phyloP scores from a whole-genome alignment of 2,329 filamentous ascomycete genomes.

The Aspergillus nomiae region DNA sequence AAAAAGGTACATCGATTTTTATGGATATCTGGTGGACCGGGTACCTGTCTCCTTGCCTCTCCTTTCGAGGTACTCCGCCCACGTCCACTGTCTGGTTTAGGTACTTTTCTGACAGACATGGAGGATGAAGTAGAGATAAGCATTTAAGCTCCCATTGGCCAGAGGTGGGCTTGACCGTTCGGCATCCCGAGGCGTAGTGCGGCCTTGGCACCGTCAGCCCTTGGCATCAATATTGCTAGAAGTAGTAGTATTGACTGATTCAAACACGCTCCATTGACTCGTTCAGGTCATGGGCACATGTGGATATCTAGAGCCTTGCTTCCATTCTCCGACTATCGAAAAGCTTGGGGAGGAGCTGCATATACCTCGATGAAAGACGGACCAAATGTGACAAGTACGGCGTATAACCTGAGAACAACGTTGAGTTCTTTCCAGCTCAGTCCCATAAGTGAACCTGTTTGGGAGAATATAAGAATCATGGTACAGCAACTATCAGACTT shows the following conservation, averaged over 20 bases:
- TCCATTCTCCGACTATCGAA: not conserved
- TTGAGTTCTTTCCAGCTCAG: not conserved
- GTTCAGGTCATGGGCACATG: not conserved
- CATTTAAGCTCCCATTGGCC: constrained; percentile 24
- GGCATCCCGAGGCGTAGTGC: constrained; percentile 25
- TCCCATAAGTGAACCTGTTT: not conserved
- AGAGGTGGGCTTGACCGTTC: constrained; percentile 4
- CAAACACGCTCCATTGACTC: no score
- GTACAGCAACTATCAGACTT: not conserved
- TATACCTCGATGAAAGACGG: not conserved
- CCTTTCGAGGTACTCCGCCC: not conserved
- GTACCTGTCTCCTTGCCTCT: not conserved
- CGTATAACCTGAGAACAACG: not conserved
- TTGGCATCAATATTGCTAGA: not conserved
- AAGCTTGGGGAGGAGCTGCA: not conserved
- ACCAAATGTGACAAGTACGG: not conserved
- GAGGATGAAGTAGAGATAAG: constrained; percentile 28
- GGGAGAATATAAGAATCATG: not conserved
- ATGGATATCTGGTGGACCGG: not conserved
- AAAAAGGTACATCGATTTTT: not conserved
- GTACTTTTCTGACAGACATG: no score
- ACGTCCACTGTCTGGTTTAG: not conserved
- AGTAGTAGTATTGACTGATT: not conserved
- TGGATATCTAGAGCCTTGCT: not conserved
- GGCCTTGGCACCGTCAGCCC: constrained; percentile 13